Evolutionary conservation across 2,329 filamentous ascomycete genomes (phyloP).

Genomic region (Verticillium dahliae): DNA sequence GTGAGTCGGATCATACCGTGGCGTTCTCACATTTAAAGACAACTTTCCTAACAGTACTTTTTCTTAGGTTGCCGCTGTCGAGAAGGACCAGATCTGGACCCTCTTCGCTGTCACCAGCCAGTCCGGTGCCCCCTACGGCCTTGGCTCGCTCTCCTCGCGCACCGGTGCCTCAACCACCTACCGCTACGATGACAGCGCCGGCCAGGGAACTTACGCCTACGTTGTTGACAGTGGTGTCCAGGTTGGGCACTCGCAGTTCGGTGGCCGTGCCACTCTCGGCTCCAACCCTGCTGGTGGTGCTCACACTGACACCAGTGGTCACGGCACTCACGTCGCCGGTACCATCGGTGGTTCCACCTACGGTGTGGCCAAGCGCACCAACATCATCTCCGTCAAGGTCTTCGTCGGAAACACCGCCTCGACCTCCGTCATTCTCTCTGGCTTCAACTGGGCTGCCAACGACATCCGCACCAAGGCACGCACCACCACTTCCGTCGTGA

Average conservation of each 20-base stretch:
- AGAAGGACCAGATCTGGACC: constrained; percentile 5
- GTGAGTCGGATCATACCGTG: constrained; percentile 19
- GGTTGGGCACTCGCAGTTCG: constrained; percentile 21
- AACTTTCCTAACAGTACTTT: constrained; percentile 4
- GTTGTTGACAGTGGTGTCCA: constrained; percentile 34
- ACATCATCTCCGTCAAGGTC: constrained; percentile 39
- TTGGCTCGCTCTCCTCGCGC: constrained; percentile 34
- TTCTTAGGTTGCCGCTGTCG: constrained; percentile 4
- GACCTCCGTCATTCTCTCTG: constrained; percentile 13
- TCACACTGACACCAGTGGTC: constrained; percentile 30
- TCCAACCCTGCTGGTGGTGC: constrained; percentile 16
- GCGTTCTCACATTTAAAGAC: background rate
- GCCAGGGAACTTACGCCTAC: constrained; percentile 28
- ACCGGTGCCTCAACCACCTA: constrained; percentile 15
- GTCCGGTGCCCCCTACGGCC: constrained; percentile 31
- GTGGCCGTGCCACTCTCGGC: constrained; percentile 17
- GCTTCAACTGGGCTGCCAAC: constrained; percentile 18
- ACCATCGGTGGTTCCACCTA: constrained; percentile 36
- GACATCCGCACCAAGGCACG: constrained; percentile 15
- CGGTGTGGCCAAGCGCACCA: constrained; percentile 39
- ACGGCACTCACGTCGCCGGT: constrained; percentile 41
- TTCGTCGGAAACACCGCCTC: constrained; percentile 21
- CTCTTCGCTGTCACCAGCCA: constrained; percentile 20
- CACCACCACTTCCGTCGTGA: constrained; percentile 24
- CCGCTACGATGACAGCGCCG: constrained; percentile 25